Base-by-base conservation (phyloP, 345 rosid species). In the Brassica cretica region DNA sequence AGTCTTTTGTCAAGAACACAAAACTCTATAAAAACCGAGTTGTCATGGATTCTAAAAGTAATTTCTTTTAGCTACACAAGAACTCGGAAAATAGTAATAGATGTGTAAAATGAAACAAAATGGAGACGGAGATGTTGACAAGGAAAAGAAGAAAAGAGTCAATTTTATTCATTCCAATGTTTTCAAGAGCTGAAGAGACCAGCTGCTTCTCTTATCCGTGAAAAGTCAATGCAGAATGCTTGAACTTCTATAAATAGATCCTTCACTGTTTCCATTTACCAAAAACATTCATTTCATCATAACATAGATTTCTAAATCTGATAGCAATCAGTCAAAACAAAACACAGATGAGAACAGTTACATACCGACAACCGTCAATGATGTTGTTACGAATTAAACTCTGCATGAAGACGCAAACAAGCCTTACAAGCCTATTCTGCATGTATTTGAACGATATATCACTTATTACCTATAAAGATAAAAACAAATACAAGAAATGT, bases 381-480 rank as follows among this genome's bases (percentile, higher is more conserved):
- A 86, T 91, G 72, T 89, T 90, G 75, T 95, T 95, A 16, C 94
- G 90, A 77, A 95, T 95, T 80, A 93, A 82, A 81, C 96, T 86
- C 84, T 95, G 98, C 68, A 95, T 83, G 94, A 95, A 95, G 69
- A 91, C 97, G 73, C 99, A 95, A 39, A 95, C 97, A 74, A 95
- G 99, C 71, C 98, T 87, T 44, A 93, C 98, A 51, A 95, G 98
- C 84, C 99, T 89, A 86, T 89, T 95, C 89, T 95, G 97, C 98
- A 95, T 90, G 88, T 93, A 93, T 83, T 90, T 95, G 78, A 80
- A 58, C 79, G 68, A 79, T 75, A 15, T 5, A 79, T 79, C 71
- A 79, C 78, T 68, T 24, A 21, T 21, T 60, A 49, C 35, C 32
- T 55, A 63, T 44, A 46, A 5, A 9, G 14, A 73, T 37, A 25